Conservation (phyloP, 2,329 filamentous ascomycete species). For the Pyrenochaeta sp. region DNA sequence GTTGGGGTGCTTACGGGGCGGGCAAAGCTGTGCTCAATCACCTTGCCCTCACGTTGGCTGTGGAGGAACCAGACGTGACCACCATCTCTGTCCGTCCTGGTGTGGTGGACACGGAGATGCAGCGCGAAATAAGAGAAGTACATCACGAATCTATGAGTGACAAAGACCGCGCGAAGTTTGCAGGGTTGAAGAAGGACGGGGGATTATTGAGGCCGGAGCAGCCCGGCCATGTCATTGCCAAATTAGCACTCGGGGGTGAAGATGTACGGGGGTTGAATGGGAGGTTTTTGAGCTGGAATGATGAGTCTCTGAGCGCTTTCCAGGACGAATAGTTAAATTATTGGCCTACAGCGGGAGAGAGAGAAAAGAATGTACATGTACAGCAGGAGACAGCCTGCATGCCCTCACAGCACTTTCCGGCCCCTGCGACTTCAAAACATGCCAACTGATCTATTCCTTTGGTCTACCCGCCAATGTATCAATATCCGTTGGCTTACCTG, state of each 20-base stretch:
- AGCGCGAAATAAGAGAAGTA: conserved; percentile 78
- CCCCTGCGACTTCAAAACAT: not conserved
- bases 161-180: conserved; percentile 70
- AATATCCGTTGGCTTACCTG: conserved; percentile 20
- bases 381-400: not conserved
- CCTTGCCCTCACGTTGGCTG: conserved; percentile 73
- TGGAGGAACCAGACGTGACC: conserved; percentile 80
- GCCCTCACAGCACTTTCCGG: not conserved
- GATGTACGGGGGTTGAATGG: conserved; percentile 71
- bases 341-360: not conserved
- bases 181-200: conserved; percentile 73
- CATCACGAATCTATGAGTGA: conserved; percentile 69
- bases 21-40: conserved; percentile 87
- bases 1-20: conserved; percentile 84
- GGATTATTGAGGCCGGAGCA: conserved; percentile 81
- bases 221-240: conserved; percentile 86
- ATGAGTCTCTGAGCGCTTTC: conserved; percentile 34
- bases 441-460: conserved; percentile 4
- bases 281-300: conserved; percentile 68
- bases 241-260: conserved; percentile 70
- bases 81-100: conserved; percentile 79
- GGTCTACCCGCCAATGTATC: conserved; percentile 34
- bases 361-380: conserved; percentile 12
- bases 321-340: conserved; percentile 25
- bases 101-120: conserved; percentile 90